A percentile compares a stretch with the other conserved stretches of the same genome.
phyloP scores from a whole-genome alignment of 2,329 filamentous ascomycete genomes.

The Aspergillus aculeatus region DNA sequence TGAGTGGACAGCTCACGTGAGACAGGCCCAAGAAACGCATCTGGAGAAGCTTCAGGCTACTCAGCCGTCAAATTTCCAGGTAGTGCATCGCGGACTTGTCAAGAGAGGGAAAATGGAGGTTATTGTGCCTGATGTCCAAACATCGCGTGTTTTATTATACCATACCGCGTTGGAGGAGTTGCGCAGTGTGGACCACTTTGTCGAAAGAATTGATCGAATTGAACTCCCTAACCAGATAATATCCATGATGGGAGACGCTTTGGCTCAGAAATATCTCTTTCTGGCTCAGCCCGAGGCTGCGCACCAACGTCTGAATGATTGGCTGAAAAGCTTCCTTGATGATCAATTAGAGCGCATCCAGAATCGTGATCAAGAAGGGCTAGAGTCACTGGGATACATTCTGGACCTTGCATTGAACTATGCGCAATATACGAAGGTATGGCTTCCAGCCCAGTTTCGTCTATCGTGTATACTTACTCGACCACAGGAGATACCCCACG shows the following conservation, averaged over 20 bases:
- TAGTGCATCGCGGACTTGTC: constrained; percentile 54
- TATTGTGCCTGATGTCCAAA: constrained; percentile 68
- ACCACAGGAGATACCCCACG: constrained; percentile 33
- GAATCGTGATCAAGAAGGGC: constrained; percentile 49
- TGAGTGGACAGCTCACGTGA: constrained; percentile 69
- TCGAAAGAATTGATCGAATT: constrained; percentile 71
- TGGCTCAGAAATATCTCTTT: constrained; percentile 73
- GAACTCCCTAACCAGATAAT: constrained; percentile 80
- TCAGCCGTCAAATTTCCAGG: constrained; percentile 60
- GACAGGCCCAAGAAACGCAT: constrained; percentile 63
- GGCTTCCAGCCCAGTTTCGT: background rate
- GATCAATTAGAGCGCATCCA: constrained; percentile 36
- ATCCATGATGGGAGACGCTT: constrained; percentile 70
- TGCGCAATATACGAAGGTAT: constrained; percentile 41
- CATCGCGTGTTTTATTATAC: constrained; percentile 66
- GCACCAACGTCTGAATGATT: constrained; percentile 40
- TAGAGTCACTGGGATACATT: constrained; percentile 37
- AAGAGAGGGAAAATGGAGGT: constrained; percentile 53
- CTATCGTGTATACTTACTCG: constrained; percentile 5
- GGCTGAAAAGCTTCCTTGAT: constrained; percentile 40
- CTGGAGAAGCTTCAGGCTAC: constrained; percentile 42
- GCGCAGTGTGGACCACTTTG: constrained; percentile 67
- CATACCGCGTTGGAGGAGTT: constrained; percentile 69
- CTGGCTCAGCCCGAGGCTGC: constrained; percentile 59
- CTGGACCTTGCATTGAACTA: constrained; percentile 35